A percentile compares a stretch with the other conserved stretches of the same genome.
Evolutionary conservation across 768 basidiomycete species (phyloP).

Genomic region (Pleurotus djamor): DNA sequence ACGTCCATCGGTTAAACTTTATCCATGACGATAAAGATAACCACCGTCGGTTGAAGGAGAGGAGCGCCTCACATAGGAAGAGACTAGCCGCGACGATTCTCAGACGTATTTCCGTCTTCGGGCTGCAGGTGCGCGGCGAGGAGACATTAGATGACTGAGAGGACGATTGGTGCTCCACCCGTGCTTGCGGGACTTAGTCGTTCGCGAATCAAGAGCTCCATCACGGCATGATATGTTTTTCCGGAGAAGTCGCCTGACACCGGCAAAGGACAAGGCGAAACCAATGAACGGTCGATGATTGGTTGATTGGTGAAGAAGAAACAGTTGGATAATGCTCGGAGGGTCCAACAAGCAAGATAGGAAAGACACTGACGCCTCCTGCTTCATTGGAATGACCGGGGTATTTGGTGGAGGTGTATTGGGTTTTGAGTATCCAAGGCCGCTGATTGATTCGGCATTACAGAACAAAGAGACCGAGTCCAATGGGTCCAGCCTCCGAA

Average conservation of each 20-base stretch:
- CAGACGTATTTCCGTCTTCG: constrained; percentile 3
- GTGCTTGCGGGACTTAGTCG: neutral
- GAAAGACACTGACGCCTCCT: too few species aligned
- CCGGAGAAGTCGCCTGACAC: neutral
- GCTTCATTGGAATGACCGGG: too few species aligned
- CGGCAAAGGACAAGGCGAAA: neutral
- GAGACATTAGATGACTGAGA: neutral
- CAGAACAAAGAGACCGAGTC: too few species aligned
- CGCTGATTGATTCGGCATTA: too few species aligned
- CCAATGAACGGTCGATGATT: too few species aligned
- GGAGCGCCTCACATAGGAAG: neutral
- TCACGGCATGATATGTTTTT: neutral
- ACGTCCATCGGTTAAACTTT: neutral
- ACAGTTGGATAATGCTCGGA: too few species aligned
- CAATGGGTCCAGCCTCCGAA: too few species aligned
- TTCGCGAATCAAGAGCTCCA: constrained; percentile 2
- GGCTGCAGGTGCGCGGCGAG: neutral
- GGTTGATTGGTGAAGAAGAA: too few species aligned
- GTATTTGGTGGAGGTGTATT: too few species aligned
- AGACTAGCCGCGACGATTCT: neutral
- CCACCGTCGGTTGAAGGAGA: neutral
- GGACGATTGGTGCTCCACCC: neutral
- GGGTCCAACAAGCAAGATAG: too few species aligned
- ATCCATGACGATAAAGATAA: neutral
- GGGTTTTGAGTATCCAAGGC: too few species aligned